These are phyloP conservation scores for Musa beccarii DNA, from an alignment of 176 grass and related monocot species.

Conservation along the genomic window DNA sequence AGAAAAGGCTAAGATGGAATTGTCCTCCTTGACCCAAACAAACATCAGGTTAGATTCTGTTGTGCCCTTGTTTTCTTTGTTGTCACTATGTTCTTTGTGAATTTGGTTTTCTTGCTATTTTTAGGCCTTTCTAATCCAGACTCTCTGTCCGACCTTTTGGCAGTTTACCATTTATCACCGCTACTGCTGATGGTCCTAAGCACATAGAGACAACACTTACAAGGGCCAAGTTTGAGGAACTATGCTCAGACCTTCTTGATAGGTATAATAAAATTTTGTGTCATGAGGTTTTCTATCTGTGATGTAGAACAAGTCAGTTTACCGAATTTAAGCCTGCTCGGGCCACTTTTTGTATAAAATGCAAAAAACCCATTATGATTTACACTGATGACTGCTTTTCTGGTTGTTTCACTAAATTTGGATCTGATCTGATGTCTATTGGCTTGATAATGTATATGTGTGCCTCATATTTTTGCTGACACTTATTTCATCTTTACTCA, in stretches of 20 bases:
- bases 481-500: neutral
- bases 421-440: neutral
- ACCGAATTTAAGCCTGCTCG: neutral
- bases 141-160: slow-evolving; percentile 4
- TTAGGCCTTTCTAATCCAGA: slow-evolving; percentile 3
- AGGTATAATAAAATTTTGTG: slow-evolving; percentile 40
- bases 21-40: slow-evolving; percentile 78
- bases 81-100: neutral
- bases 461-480: neutral
- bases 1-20: slow-evolving; percentile 98
- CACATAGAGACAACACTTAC: slow-evolving; percentile 83
- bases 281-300: neutral
- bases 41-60: slow-evolving; percentile 69
- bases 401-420: neutral
- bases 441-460: neutral
- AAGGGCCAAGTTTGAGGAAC: slow-evolving; percentile 93
- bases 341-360: neutral
- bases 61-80: neutral
- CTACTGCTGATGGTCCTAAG: slow-evolving; percentile 86
- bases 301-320: neutral
- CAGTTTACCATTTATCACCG: slow-evolving; percentile 93
- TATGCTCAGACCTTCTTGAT: slow-evolving; percentile 88
- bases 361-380: neutral
- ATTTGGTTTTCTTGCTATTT: too few relatives aligned
- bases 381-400: neutral